phyloP scores from a whole-genome alignment of 2,329 filamentous ascomycete genomes.

The Fusarium floridanum region DNA sequence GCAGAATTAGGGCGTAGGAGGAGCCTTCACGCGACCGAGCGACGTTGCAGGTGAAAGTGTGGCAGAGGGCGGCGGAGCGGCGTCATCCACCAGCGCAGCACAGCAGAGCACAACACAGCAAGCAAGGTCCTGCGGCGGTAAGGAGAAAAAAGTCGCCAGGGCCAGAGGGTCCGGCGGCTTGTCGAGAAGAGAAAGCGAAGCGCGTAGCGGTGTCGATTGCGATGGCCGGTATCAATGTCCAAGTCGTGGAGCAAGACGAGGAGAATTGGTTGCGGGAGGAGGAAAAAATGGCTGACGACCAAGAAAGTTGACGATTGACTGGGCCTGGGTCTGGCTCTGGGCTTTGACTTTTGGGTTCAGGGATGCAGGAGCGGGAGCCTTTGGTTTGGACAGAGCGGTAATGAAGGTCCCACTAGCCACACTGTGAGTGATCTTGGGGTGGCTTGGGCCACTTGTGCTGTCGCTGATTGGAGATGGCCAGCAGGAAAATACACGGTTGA shows the following conservation, averaged over 20 bases:
- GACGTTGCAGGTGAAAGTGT: constrained; percentile 40
- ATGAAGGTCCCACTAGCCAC: constrained; percentile 40
- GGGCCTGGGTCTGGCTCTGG: constrained; percentile 14
- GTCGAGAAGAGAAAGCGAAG: constrained; percentile 22
- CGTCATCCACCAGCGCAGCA: constrained; percentile 40
- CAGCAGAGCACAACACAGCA: not conserved
- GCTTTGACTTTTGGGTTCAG: constrained; percentile 46
- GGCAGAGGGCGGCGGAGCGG: constrained; percentile 34
- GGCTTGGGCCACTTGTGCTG: constrained; percentile 20
- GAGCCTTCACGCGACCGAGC: constrained; percentile 57
- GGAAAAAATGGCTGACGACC: constrained; percentile 40
- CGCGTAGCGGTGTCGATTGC: constrained; percentile 27
- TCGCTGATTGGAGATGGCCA: constrained; percentile 27
- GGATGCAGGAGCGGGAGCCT: constrained; percentile 32
- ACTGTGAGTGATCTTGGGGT: constrained; percentile 17
- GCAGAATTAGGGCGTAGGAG: constrained; percentile 41
- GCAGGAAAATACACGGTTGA: constrained; percentile 34
- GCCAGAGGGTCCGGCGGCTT: constrained; percentile 19
- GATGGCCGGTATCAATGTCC: constrained; percentile 36
- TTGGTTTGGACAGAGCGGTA: constrained; percentile 23
- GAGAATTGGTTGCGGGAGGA: constrained; percentile 37
- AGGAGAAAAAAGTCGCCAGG: constrained; percentile 40
- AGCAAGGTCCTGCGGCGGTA: constrained; percentile 34
- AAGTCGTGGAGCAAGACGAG: constrained; percentile 29
- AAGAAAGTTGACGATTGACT: constrained; percentile 47